Base-by-base conservation (phyloP, 1,139 yeast genomes). In the Suzukiozyma palmioleophila region DNA sequence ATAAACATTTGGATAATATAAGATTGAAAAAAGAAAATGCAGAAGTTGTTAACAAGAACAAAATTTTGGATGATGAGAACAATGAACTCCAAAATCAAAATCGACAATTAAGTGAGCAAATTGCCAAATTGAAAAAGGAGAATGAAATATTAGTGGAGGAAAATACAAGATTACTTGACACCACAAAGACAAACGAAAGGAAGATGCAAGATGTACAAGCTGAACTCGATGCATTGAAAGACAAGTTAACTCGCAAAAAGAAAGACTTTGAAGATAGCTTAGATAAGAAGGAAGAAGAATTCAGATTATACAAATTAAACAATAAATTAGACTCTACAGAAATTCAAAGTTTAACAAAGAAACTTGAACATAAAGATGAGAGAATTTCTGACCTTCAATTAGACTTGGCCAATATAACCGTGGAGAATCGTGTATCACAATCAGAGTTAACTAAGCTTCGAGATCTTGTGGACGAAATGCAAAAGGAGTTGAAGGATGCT, bases 1-100 rank as follows among this genome's bases (percentile, higher is more conserved):
- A 71, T 46, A 71, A 67, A 44, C 75, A 70, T 43, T 52, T 71
- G 41, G 75, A 70, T 39, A 69, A 69, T 43, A 62, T 70, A 8
- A 53, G 73, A 33, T 55, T 69, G 21, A 57, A 59, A 37, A 61
- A 58, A 39, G 68, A 62, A 36, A 62, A 58, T 41, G 45, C 49
- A 7, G 64, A 60, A 30, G 38, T 57, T 14, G 36, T 36, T 28
- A 9, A 25, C 5, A 40, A 43, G 15, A 46, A 44, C 25, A 40
- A 42, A 10, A 31, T 39, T n/a, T 41, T 56, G 7, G 14, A 27
- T 1, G 48, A 48, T 13, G 52, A 51, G 12, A 36, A 37, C 13
- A 42, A 39, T 25, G 14, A 35, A 3, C 42, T 42, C 13, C 41
- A 44, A 29, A 39, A 37, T 8, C 26, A 10, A 13, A 43, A 46